phyloP scores from a whole-genome alignment of 352 stramenopile genomes.

The Phytophthora pseudosyringae region DNA sequence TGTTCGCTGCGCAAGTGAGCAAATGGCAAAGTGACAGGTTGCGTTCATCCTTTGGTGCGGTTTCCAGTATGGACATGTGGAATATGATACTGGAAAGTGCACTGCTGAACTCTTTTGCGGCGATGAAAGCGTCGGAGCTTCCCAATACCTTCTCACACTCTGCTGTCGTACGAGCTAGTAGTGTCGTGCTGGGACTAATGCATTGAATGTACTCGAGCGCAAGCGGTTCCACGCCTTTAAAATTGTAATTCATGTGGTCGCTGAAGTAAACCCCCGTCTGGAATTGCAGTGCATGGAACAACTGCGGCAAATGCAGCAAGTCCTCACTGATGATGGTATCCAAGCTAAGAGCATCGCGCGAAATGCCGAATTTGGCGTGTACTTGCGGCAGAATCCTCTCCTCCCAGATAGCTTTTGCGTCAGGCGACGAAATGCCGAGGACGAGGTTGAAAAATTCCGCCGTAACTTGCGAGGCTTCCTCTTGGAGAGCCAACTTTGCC shows the following conservation, averaged over 20 bases:
- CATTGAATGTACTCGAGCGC: slow-evolving; percentile 26
- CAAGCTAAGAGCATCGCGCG: slow-evolving; percentile 17
- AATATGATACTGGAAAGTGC: slow-evolving; percentile 49
- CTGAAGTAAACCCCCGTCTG: slow-evolving; percentile 39
- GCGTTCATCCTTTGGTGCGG: slow-evolving; percentile 34
- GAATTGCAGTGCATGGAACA: slow-evolving; percentile 55
- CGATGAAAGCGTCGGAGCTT: slow-evolving; percentile 28
- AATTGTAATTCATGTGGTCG: slow-evolving; percentile 46
- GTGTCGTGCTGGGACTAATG: slow-evolving; percentile 24
- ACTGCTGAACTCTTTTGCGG: slow-evolving; percentile 26
- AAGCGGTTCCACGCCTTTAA: slow-evolving; percentile 39
- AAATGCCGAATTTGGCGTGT: slow-evolving; percentile 48
- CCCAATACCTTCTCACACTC: slow-evolving; percentile 38
- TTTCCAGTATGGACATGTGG: slow-evolving; percentile 48
- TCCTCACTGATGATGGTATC: slow-evolving; percentile 47
- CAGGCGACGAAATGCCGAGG: slow-evolving; percentile 35
- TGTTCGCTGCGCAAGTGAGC: slow-evolving; percentile 49
- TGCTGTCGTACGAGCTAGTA: slow-evolving; percentile 33
- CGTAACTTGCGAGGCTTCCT: slow-evolving; percentile 26
- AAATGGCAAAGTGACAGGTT: slow-evolving; percentile 44
- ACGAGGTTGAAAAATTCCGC: slow-evolving; percentile 71
- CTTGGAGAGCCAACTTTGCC: slow-evolving; percentile 29
- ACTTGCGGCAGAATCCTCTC: slow-evolving; percentile 59
- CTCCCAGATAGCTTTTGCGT: slow-evolving; percentile 53
- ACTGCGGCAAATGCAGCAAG: slow-evolving; percentile 55